Base-by-base conservation (phyloP, 2,329 filamentous ascomycete genomes). In the Alternaria sp. region DNA sequence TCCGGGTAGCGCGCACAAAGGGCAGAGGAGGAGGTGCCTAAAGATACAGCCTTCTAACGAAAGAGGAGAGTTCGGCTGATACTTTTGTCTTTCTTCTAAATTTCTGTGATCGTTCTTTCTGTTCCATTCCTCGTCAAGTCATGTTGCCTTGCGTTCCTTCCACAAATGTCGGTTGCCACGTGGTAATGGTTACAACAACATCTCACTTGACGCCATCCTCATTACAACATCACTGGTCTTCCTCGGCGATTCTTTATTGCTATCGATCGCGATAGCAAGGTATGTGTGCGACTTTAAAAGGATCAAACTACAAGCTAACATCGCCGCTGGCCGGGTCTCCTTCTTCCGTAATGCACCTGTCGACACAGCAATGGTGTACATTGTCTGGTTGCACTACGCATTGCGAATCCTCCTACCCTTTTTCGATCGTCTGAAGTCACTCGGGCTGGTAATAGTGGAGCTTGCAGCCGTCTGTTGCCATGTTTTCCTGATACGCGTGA, bases 1-100 rank as follows among this genome's bases (percentile, higher is more conserved):
- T 77, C 10, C 65, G 66, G 9, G 67, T 72, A 56, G 66, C 73
- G 11, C 68, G 65, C 45, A 69, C 69, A 6, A 67, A 68, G 53
- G 73, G 70, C 53, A 67, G 69, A 36, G 63, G 57, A 44, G 62
- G 54, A 54, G 55, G 58, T 12, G 50, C 28, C 10, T 61, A 59
- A 61, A 7, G 26, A 28, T 17, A n/a, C 5, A 23, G 15, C 12
- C 30, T 10, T 11, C 13, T 8, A 32, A 26, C 10, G 10, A 10
- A 53, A 17, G 30, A 51, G 21, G 49, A 11, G 26, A 49, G 32
- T 23, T 19, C 19, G 12, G 32, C n/a, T n/a, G 26, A 26, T 21
- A 23, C 43, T 28, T 9, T 28, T 30, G 21, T 25, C 43, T 32
- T 13, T 46, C 19, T 26, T 47, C 13, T 7, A 12, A n/a, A 32